phyloP scores from a whole-genome alignment of 1,284 basidiomycete genomes.

The Bondarzewia mesenterica region DNA sequence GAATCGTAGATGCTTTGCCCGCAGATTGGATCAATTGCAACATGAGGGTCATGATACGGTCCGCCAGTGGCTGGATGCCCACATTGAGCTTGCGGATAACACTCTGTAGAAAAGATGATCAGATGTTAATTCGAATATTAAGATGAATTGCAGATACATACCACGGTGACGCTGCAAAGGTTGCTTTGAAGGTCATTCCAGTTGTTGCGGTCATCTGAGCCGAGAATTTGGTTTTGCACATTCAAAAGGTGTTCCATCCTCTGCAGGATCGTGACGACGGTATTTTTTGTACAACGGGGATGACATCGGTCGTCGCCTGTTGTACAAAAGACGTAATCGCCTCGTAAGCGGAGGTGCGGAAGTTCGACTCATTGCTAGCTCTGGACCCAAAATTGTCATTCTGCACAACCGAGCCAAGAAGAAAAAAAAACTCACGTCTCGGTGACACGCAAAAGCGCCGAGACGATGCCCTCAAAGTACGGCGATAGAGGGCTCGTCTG shows the following conservation, averaged over 20 bases:
- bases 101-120: constrained; percentile 36
- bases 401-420: background rate
- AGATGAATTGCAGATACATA: constrained; percentile 31
- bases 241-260: constrained; percentile 86
- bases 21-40: constrained; percentile 82
- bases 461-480: constrained; percentile 84
- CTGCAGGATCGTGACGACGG: constrained; percentile 73
- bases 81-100: constrained; percentile 79
- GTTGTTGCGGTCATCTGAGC: constrained; percentile 94
- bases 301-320: constrained; percentile 76
- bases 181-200: constrained; percentile 99
- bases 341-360: constrained; percentile 94
- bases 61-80: constrained; percentile 84
- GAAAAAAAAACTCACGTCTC: constrained; percentile 54
- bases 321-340: constrained; percentile 85
- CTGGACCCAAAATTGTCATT: constrained; percentile 31
- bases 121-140: constrained; percentile 1
- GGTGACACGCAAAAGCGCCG: constrained; percentile 76
- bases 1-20: constrained; percentile 89
- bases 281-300: constrained; percentile 80
- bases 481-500: constrained; percentile 71
- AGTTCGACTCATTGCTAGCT: constrained; percentile 84
- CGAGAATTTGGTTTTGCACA: constrained; percentile 92
- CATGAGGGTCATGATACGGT: constrained; percentile 92
- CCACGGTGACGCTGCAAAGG: constrained; percentile 85